Evolutionary conservation across 2,329 filamentous ascomycete genomes (phyloP), one percentile per base, ranked within the genome.

Genomic region (Sclerotinia sclerotiorum): DNA sequence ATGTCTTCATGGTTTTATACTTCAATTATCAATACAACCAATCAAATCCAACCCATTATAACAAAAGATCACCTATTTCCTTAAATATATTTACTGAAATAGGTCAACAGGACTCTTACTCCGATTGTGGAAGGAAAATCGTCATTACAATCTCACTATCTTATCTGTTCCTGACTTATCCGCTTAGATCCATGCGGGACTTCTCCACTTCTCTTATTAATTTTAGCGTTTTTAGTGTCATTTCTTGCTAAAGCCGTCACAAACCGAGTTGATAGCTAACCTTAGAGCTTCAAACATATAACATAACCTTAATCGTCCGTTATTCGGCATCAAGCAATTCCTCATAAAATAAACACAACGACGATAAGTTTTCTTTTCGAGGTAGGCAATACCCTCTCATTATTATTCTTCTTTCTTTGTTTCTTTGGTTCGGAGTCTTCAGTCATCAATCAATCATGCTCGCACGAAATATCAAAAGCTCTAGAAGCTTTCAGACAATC

Each of bases 401-500:
- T 62, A 27, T 51, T 62, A 17, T 46, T n/a, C 57, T 32, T 61
- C 42, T 32, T 52, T 61, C 55, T 51, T 67, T 52, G 32, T 67
- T 60, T 61, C 24, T 32, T 60, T 67, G 54, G 24, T n/a, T 39
- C 24, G 24, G 10, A 44, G 3, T 39, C 48, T 39, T 24, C 29
- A 52, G 27, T 67, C 39, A 24, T 62, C 60, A 42, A 32, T 62
- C 60, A 42, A 60, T 29, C 44, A 67, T 67, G 65, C 48, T 67
- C 49, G 58, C 65, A 10, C 63, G 65, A 67, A 63, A 67, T 68
- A 69, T 73, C 68, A 74, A 72, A 72, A 70, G 70, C 68, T 66
- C 73, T 48, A 73, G 70, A 69, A 70, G 71, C 67, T 70, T 75
- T 39, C 69, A 66, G 46, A 68, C 71, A 39, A 65, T 72, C 27